Evolutionary conservation across 1,284 basidiomycete genomes (phyloP), one percentile per base, ranked within the genome.

Genomic region (Apiotrichum laibachii): DNA sequence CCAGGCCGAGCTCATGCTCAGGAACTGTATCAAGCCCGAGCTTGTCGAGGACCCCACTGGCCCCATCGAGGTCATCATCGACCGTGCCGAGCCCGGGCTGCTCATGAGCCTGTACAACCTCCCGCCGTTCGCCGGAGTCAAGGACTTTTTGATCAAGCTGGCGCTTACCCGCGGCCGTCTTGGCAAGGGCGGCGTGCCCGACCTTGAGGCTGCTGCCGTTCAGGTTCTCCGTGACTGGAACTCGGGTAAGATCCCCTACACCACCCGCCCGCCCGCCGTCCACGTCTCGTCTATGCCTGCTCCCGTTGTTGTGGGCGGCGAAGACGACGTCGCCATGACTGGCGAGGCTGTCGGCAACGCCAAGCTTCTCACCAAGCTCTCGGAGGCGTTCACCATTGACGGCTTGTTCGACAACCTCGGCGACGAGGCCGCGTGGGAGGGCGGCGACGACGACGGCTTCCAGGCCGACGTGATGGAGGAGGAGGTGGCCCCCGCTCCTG

Each of bases 161-260:
- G 91, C 94, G 0, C 81, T 97, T 46, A 87, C 83, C 34, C 86
- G 85, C n/a, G 95, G 95, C 11, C 83, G 89, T 44, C 81, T 96
- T 6, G 82, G 89, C 53, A 94, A 92, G 81, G 94, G 94, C 35
- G 95, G 94, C 57, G 88, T 92, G 2, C 93, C 95, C 0, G 93
- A 98, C 76, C 77, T 95, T 19, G 85, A 89, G 49, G 83, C 87
- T 0, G 85, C 91, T 0, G 92, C 93, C 0, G 85, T 90, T 34
- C 86, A 88, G 16, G 84, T 98, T n/a, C 78, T 99, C 5, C 85
- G 84, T 50, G 95, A 99, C 75, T 98, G 95, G 94, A 98, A 98
- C 72, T 86, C 90, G 64, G 92, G 97, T 70, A 93, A 92, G 72
- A 97, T 98, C 31, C 88, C 89, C 0, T 98, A 92, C 79, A 89